A percentile compares a stretch with the other conserved stretches of the same genome.
These are phyloP conservation scores for Penicillium sp. DNA, from an alignment of 2,329 filamentous ascomycete species.

Conservation along the genomic window DNA sequence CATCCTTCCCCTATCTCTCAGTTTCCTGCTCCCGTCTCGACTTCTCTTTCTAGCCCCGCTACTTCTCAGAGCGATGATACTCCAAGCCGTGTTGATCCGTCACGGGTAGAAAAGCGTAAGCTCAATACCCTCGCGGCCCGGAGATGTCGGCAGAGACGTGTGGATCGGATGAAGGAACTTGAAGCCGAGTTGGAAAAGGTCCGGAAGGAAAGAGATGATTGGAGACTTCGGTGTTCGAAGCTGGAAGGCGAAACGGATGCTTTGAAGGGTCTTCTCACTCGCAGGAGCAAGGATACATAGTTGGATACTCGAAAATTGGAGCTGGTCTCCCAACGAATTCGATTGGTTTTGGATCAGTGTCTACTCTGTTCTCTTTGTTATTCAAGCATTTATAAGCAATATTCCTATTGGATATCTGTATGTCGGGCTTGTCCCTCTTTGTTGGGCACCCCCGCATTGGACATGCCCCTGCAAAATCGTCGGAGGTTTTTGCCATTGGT, in stretches of 20 bases:
- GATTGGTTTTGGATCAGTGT: background rate
- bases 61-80: constrained; percentile 18
- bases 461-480: too few relatives aligned
- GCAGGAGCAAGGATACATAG: constrained; percentile 17
- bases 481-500: background rate
- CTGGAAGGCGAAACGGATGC: constrained; percentile 38
- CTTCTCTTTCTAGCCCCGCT: constrained; percentile 19
- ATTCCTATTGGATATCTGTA: background rate
- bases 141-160: constrained; percentile 36
- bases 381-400: background rate
- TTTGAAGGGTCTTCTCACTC: constrained; percentile 27
- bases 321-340: constrained; percentile 10
- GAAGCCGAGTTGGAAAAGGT: constrained; percentile 34
- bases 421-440: background rate
- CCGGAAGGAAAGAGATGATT: constrained; percentile 35
- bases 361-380: background rate
- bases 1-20: constrained; percentile 22
- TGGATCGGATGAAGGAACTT: constrained; percentile 33
- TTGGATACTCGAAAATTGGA: constrained; percentile 1
- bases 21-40: constrained; percentile 12
- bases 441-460: background rate
- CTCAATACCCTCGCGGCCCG: constrained; percentile 39
- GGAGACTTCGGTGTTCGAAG: constrained; percentile 35
- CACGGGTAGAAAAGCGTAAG: constrained; percentile 33
- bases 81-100: constrained; percentile 17